phyloP scores from a whole-genome alignment of 1,284 basidiomycete species.

The Porogramme epimiltina region DNA sequence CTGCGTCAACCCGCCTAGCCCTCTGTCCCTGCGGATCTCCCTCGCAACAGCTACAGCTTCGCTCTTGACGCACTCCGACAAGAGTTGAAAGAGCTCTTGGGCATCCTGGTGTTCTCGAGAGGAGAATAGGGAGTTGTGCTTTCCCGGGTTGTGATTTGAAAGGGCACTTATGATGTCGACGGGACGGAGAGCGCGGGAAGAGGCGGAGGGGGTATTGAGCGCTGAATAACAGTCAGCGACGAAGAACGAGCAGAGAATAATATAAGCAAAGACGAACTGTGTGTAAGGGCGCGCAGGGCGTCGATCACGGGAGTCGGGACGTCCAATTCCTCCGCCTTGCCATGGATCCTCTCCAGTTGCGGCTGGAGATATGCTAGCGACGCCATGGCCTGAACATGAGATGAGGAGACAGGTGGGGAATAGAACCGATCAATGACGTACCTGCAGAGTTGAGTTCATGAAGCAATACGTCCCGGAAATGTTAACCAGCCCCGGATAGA shows the following conservation, averaged over 20 bases:
- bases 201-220: conserved; percentile 69
- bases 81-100: conserved; percentile 91
- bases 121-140: conserved; percentile 68
- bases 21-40: conserved; percentile 67
- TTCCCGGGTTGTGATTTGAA: conserved; percentile 54
- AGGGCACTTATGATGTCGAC: conserved; percentile 72
- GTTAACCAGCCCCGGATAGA: conserved; percentile 89
- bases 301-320: conserved; percentile 84
- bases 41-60: conserved; percentile 70
- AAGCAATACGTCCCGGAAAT: conserved; percentile 95
- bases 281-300: conserved; percentile 68
- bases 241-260: conserved; percentile 17
- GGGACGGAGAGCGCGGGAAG: conserved; percentile 67
- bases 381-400: conserved; percentile 66
- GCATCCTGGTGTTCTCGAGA: conserved; percentile 94
- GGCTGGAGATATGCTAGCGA: conserved; percentile 79
- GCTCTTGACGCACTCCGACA: conserved; percentile 85
- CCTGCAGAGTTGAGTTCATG: conserved; percentile 93
- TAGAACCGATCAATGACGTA: conserved; percentile 31
- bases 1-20: conserved; percentile 54
- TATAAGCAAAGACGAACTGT: conserved; percentile 45
- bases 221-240: conserved; percentile 40
- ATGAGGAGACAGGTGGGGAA: conserved; percentile 2
- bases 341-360: conserved; percentile 72
- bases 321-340: conserved; percentile 74